A percentile compares a stretch with the other conserved stretches of the same genome.
Evolutionary conservation across 2,329 filamentous ascomycete genomes (phyloP).

Genomic region (Fusarium keratoplasticum): DNA sequence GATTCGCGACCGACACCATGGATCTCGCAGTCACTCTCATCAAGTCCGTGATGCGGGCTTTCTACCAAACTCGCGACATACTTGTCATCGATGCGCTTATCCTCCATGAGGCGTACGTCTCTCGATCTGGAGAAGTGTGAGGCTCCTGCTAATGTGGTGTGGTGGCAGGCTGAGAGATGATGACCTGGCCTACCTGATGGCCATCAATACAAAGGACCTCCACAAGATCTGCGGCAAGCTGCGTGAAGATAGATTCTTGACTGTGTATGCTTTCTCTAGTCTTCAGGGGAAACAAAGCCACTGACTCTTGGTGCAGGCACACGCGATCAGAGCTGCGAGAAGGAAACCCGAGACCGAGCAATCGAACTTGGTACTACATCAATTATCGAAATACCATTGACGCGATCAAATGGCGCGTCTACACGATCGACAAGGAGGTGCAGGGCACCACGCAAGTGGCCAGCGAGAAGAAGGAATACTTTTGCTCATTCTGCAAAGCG

Average conservation of each 20-base stretch:
- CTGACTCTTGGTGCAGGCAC: conserved; percentile 69
- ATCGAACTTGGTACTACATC: conserved; percentile 96
- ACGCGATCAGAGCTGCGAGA: conserved; percentile 78
- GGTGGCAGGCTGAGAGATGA: conserved; percentile 81
- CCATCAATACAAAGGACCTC: conserved; percentile 90
- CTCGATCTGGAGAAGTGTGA: conserved; percentile 2
- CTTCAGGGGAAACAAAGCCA: conserved; percentile 1
- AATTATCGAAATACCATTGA: conserved; percentile 95
- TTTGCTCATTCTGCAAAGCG: conserved; percentile 82
- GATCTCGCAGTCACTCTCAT: conserved; percentile 79
- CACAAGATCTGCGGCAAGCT: conserved; percentile 89
- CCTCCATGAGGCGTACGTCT: conserved; percentile 79
- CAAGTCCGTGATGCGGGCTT: conserved; percentile 85
- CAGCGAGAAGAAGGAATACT: conserved; percentile 91
- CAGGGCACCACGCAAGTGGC: conserved; percentile 85
- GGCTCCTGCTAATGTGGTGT: conserved; percentile 74
- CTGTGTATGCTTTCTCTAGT: conserved; percentile 68
- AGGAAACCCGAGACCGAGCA: conserved; percentile 83
- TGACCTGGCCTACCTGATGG: conserved; percentile 87
- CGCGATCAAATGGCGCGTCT: conserved; percentile 94
- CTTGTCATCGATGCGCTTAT: conserved; percentile 88
- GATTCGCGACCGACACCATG: conserved; percentile 49
- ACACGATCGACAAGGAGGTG: conserved; percentile 87
- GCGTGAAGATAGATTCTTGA: conserved; percentile 86
- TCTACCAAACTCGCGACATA: conserved; percentile 87